Percentiles rank a stretch among this genome's conserved stretches.
phyloP scores from a whole-genome alignment of 306 rosid species.

The Vicia faba region DNA sequence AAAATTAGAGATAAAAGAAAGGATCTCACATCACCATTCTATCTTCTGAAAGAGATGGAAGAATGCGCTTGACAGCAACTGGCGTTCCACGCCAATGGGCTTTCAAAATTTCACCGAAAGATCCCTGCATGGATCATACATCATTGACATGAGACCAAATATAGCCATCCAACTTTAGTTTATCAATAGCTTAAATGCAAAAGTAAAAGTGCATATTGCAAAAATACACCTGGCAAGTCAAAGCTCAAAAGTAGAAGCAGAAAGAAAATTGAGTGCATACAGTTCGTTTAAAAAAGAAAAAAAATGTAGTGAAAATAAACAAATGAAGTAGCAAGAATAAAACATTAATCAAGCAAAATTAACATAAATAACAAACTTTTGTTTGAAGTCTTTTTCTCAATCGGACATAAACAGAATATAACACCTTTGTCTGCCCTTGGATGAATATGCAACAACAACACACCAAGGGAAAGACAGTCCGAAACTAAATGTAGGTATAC shows the following conservation, averaged over 20 bases:
- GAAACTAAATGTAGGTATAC: constrained; percentile 19
- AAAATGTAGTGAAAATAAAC: not conserved
- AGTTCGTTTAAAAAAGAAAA: not conserved
- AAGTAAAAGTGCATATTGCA: constrained; percentile 21
- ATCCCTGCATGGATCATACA: constrained; percentile 66
- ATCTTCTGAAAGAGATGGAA: constrained; percentile 96
- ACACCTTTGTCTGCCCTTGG: not conserved
- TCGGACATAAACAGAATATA: not conserved
- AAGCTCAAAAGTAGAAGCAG: constrained; percentile 19
- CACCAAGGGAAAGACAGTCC: constrained; percentile 4
- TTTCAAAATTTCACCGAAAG: constrained; percentile 94
- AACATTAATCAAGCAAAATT: constrained; percentile 6
- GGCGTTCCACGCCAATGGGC: constrained; percentile 99
- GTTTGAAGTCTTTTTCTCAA: too few relatives aligned
- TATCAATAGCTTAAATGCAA: constrained; percentile 13
- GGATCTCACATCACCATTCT: constrained; percentile 87
- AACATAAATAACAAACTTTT: not conserved
- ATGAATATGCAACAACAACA: constrained; percentile 2
- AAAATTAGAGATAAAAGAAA: constrained; percentile 32
- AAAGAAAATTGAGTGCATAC: constrained; percentile 16
- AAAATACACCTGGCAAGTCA: constrained; percentile 5
- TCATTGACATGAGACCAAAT: constrained; percentile 10
- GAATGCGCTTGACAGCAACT: constrained; percentile 96
- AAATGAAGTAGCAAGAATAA: not conserved
- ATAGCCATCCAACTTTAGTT: constrained; percentile 15